A percentile compares a stretch with the other conserved stretches of the same genome.
These are phyloP conservation scores for Hysterium pulicare DNA, from an alignment of 2,329 filamentous ascomycete genomes.

Conservation along the genomic window DNA sequence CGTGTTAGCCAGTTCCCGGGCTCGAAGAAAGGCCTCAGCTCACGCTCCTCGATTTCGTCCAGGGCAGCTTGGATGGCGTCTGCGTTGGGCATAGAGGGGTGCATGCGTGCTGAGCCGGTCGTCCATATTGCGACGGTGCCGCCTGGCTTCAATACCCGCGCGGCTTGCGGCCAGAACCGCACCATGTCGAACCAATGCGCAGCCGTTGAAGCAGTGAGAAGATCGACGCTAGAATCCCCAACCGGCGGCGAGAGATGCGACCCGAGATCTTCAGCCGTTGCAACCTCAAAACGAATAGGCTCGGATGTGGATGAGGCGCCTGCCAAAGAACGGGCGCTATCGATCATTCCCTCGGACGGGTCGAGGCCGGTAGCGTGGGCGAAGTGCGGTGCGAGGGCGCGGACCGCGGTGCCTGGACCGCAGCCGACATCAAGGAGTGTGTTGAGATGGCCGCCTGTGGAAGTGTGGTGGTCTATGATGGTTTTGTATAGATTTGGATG, in stretches of 20 bases:
- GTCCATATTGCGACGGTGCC: conserved; percentile 56
- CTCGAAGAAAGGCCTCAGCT: conserved; percentile 40
- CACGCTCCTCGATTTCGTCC: conserved; percentile 34
- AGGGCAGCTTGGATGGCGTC: conserved; percentile 43
- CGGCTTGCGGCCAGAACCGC: conserved; percentile 49
- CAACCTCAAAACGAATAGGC: conserved; percentile 42
- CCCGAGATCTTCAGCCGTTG: conserved; percentile 46
- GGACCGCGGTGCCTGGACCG: conserved; percentile 52
- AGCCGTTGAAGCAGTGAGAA: conserved; percentile 50
- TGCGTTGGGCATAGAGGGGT: conserved; percentile 39
- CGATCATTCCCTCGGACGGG: conserved; percentile 53
- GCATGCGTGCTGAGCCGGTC: conserved; percentile 24
- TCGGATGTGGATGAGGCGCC: conserved; percentile 25
- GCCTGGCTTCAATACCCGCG: conserved; percentile 48
- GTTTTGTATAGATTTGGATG: conserved; percentile 45
- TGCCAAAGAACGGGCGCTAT: conserved; percentile 40
- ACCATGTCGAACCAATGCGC: conserved; percentile 59
- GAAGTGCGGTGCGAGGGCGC: conserved; percentile 48
- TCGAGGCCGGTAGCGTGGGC: conserved; percentile 49
- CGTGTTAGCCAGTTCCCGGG: conserved; percentile 44
- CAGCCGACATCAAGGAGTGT: conserved; percentile 55
- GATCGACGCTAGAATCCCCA: conserved; percentile 41
- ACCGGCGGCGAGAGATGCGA: conserved; percentile 24
- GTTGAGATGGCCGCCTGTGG: conserved; percentile 43
- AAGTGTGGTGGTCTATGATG: conserved; percentile 47